Evolutionary conservation across 371 early-diverging fungal genomes (phyloP).

Genomic region (Mucor velutinosus): DNA sequence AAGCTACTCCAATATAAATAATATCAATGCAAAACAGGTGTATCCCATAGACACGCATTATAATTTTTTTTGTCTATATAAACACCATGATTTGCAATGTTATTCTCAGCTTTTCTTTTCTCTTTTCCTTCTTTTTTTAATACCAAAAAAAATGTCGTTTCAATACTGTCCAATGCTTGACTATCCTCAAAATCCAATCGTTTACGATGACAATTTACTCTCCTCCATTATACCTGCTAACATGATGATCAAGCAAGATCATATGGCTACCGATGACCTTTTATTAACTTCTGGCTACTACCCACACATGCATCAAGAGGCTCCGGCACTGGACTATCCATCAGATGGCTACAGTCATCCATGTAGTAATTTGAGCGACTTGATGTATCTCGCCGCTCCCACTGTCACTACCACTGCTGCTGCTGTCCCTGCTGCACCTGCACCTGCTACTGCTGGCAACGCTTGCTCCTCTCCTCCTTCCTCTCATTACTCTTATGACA

Average conservation of each 20-base stretch:
- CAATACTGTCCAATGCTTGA: conserved; percentile 1
- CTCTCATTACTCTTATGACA: neutral
- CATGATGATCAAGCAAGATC: neutral
- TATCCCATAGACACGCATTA: neutral
- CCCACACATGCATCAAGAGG: neutral
- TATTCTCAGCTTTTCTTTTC: neutral
- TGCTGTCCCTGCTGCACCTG: neutral
- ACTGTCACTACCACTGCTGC: neutral
- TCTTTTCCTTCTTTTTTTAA: neutral
- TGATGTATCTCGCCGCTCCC: neutral
- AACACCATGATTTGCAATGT: neutral
- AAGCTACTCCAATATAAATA: neutral
- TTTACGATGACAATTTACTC: neutral
- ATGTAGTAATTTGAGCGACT: neutral
- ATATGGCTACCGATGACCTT: neutral
- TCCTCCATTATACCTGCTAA: neutral
- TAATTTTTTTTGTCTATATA: conserved; percentile 1
- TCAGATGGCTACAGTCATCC: neutral
- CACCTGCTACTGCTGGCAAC: neutral
- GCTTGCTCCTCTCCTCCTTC: neutral
- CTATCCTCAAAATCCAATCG: neutral
- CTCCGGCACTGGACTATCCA: neutral
- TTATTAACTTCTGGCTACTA: neutral
- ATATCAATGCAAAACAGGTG: neutral
- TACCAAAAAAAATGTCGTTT: neutral